Percentiles rank a stretch among this genome's conserved stretches.
These are phyloP conservation scores for Passalora sequoiae DNA, from an alignment of 2,329 filamentous ascomycete species.

Conservation along the genomic window DNA sequence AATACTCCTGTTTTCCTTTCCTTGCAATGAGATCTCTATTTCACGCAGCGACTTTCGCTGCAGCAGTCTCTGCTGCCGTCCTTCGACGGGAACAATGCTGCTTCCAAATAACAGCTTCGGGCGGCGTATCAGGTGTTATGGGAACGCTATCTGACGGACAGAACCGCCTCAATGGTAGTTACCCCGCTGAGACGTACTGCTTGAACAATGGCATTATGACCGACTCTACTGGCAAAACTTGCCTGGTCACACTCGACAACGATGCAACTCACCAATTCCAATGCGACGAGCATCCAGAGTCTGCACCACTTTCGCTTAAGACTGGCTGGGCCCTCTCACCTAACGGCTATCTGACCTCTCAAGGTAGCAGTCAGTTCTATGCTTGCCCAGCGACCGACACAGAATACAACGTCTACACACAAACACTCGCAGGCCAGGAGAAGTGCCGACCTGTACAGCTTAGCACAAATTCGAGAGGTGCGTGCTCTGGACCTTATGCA, in stretches of 20 bases:
- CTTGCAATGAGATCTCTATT: conserved; percentile 15
- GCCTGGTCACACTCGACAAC: conserved; percentile 13
- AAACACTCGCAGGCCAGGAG: conserved; percentile 13
- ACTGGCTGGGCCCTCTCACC: conserved; percentile 14
- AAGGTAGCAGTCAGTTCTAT: conserved; percentile 17
- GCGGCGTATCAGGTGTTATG: conserved; percentile 18
- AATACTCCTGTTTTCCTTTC: conserved; percentile 7
- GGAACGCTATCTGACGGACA: conserved; percentile 23
- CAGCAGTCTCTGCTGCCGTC: conserved; percentile 16
- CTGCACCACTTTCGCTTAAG: conserved; percentile 5
- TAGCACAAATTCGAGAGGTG: conserved; percentile 10
- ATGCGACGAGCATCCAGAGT: conserved; percentile 14
- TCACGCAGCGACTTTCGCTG: conserved; percentile 16
- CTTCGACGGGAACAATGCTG: conserved; percentile 20
- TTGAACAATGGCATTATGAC: conserved; percentile 15
- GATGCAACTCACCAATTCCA: conserved; percentile 19
- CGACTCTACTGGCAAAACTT: conserved; percentile 7
- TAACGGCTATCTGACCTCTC: conserved; percentile 14
- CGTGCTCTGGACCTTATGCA: conserved; percentile 6
- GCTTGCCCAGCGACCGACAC: conserved; percentile 14
- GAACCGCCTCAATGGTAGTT: conserved; percentile 18
- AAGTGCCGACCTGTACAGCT: conserved; percentile 17
- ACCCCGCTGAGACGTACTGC: conserved; percentile 16
- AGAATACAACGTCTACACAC: conserved; percentile 20
- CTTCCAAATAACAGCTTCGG: conserved; percentile 22